These are phyloP conservation scores for Ceratocystis variospora DNA, from an alignment of 2,329 filamentous ascomycete genomes.

Conservation along the genomic window DNA sequence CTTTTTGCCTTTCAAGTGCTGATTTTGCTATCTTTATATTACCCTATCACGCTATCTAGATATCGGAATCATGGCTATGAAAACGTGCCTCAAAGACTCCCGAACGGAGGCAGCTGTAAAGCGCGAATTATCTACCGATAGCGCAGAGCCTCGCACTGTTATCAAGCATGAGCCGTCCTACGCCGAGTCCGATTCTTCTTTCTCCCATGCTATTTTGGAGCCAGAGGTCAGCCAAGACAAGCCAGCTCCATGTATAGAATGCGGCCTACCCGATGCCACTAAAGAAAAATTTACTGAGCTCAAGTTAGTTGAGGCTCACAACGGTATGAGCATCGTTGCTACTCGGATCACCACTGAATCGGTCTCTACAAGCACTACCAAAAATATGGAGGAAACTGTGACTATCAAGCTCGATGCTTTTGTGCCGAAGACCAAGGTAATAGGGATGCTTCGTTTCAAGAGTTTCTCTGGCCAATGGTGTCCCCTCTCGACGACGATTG, in stretches of 20 bases:
- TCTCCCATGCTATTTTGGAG: background rate
- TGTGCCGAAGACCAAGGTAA: background rate
- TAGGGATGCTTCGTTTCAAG: slow-evolving; percentile 1
- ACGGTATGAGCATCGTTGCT: background rate
- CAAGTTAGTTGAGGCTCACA: background rate
- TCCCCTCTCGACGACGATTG: background rate
- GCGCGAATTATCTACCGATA: background rate
- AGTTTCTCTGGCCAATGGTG: background rate
- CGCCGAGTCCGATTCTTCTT: background rate
- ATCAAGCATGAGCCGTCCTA: background rate
- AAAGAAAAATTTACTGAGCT: background rate
- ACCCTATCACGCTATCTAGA: too few relatives aligned
- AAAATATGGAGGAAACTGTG: background rate
- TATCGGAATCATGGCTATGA: background rate
- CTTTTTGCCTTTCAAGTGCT: too few relatives aligned
- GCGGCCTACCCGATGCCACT: background rate
- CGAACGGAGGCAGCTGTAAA: background rate
- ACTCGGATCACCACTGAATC: background rate
- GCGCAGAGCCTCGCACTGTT: background rate
- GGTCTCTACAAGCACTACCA: background rate
- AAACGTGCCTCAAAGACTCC: background rate
- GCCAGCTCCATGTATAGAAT: background rate
- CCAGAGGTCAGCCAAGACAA: background rate
- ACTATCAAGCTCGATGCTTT: background rate
- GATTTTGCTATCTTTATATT: background rate